Percentiles rank a stretch among this genome's conserved stretches.
Conservation (phyloP, 768 basidiomycete genomes). For the Boletus insuetus region DNA sequence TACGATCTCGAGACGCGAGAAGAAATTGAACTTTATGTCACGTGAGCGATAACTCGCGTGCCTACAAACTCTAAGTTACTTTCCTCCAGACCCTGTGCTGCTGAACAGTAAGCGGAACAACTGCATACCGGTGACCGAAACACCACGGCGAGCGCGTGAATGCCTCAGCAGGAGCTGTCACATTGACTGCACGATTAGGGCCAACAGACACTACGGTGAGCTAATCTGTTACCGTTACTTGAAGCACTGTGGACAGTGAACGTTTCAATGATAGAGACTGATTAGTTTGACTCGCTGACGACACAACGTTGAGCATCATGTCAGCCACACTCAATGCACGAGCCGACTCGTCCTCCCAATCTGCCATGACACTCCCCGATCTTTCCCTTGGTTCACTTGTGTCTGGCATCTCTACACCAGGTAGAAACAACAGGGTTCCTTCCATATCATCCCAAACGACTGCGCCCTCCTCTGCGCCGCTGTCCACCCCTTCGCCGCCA, state of each 20-base stretch:
- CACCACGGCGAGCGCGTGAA: neutral
- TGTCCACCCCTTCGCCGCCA: conserved; percentile 51
- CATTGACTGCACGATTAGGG: neutral
- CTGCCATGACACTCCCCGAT: conserved; percentile 50
- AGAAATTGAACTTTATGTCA: neutral
- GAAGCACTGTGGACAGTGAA: neutral
- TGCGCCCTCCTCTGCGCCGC: conserved; percentile 47
- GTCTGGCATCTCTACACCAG: conserved; percentile 54
- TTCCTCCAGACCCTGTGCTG: neutral
- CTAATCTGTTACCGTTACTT: neutral
- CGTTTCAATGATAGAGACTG: neutral
- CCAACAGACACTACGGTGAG: conserved; percentile 10
- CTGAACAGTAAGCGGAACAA: neutral
- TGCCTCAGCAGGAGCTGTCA: neutral
- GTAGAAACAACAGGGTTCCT: conserved; percentile 41
- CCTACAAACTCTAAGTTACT: neutral
- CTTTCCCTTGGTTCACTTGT: conserved; percentile 57
- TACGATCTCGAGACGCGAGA: too few relatives aligned
- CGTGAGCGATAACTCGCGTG: conserved; percentile 7
- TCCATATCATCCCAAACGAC: conserved; percentile 53
- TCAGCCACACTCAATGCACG: conserved; percentile 41
- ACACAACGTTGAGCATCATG: conserved; percentile 27
- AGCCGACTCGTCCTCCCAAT: conserved; percentile 43
- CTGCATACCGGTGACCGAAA: neutral
- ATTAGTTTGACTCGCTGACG: neutral